Evolutionary conservation across 164 flowering plant species (phyloP), one percentile per base, ranked within the genome.

Genomic region (Stephania japonica): DNA sequence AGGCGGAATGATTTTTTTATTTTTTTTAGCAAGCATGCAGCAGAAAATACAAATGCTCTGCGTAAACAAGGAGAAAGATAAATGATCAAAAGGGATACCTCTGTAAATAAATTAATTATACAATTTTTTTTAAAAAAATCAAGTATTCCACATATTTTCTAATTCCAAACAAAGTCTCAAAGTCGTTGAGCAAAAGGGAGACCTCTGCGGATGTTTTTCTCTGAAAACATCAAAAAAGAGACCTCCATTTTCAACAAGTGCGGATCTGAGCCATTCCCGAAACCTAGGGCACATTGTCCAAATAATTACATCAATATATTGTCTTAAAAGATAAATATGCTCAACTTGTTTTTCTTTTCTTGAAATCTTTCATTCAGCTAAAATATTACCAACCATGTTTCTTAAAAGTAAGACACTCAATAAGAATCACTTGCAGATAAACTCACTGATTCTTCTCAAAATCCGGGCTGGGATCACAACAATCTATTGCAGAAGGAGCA

Each of bases 171-270:
- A 21, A 16, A 70, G 43, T 69, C 13, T 56, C 18, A 10, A 70
- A 24, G 56, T 43, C 26, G 24, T 61, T 25, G 11, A 14, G 66
- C 47, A 23, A 42, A 69, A 49, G 42, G 68, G 67, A 70, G 71
- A 96, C 99, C 97, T 83, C 5, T 90, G 85, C 50, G 99, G 99
- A 86, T 96, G 97, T 74, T 84, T 96, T 81, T 84, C 78, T 77
- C 98, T 84, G 76, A 96, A 96, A 65, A 87, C 90, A 83, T 96
- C 99, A 78, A 74, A 72, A 75, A 96, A 90, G 16, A 81, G 80
- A 53, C 99, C 99, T 73, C 97, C 95, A 77, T 66, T 43, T 76
- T 86, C 83, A 80, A 80, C 84, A 18, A 93, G 80, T 75, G 92
- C 72, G 56, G 98, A 91, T 84, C 97, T 90, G 70, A 96, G 82